phyloP scores from a whole-genome alignment of 306 rosid species.

The Cajanus cajan region DNA sequence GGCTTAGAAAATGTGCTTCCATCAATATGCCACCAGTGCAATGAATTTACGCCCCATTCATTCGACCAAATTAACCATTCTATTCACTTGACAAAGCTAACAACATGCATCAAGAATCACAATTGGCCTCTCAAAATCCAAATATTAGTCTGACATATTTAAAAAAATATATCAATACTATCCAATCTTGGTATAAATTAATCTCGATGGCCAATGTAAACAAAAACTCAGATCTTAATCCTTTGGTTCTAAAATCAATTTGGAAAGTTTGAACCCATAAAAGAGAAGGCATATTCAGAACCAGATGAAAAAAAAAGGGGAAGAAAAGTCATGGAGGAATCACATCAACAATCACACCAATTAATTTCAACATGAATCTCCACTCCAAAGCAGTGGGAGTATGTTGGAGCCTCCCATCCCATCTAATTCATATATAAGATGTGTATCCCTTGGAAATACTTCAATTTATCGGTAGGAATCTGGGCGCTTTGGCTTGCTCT shows the following conservation, averaged over 20 bases:
- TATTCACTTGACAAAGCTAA: background rate
- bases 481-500: constrained; percentile 90
- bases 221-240: background rate
- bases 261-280: constrained; percentile 8
- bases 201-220: background rate
- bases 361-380: constrained; percentile 7
- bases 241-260: constrained; percentile 25
- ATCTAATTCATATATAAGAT: constrained; percentile 28
- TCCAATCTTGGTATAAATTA: constrained; percentile 2
- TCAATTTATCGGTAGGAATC: constrained; percentile 67
- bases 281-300: background rate
- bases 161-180: background rate
- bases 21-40: background rate
- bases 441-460: constrained; percentile 14
- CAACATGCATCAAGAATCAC: background rate
- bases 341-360: constrained; percentile 13
- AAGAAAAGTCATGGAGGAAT: background rate
- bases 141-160: background rate
- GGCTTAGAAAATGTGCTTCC: background rate
- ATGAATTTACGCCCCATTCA: background rate
- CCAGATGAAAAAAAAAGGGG: background rate
- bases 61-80: background rate
- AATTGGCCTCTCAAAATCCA: background rate
- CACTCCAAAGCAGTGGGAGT: constrained; percentile 17
- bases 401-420: constrained; percentile 16